Evolutionary conservation across 768 basidiomycete species (phyloP).

Genomic region (Leucosporidium yakuticum): DNA sequence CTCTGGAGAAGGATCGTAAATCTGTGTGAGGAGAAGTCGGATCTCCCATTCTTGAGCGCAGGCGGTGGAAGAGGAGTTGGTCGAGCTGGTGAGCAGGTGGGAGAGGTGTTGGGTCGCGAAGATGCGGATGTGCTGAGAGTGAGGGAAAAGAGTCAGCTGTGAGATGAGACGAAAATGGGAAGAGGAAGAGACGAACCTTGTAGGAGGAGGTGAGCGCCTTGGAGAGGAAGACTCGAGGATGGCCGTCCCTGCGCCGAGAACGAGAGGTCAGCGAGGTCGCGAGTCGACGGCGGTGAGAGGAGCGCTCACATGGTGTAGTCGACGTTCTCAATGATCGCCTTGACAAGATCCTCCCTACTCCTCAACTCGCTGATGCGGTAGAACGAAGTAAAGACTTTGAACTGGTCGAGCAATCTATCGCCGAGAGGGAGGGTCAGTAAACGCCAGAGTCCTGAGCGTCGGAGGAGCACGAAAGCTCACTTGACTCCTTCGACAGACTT

Average conservation of each 20-base stretch:
- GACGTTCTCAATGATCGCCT: constrained; percentile 79
- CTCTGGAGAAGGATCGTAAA: constrained; percentile 86
- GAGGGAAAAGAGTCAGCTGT: not conserved
- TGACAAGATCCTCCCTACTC: constrained; percentile 85
- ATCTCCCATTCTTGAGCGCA: constrained; percentile 76
- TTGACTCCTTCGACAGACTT: constrained; percentile 82
- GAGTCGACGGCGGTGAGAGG: constrained; percentile 2
- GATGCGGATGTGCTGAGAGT: constrained; percentile 66
- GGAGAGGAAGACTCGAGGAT: constrained; percentile 83
- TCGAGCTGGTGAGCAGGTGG: constrained; percentile 61
- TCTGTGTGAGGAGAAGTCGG: constrained; percentile 82
- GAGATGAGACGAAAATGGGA: not conserved
- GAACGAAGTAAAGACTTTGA: constrained; percentile 89
- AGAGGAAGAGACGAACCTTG: constrained; percentile 51
- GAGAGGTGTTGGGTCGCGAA: constrained; percentile 86
- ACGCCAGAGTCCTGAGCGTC: not conserved
- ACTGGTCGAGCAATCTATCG: constrained; percentile 74
- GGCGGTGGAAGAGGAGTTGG: constrained; percentile 36
- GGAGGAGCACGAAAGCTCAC: constrained; percentile 49
- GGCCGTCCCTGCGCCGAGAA: constrained; percentile 65
- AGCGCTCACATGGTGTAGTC: constrained; percentile 55
- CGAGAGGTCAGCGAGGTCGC: not conserved
- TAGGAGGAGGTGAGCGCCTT: constrained; percentile 93
- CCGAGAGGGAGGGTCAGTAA: not conserved
- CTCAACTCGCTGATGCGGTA: constrained; percentile 89